Evolutionary conservation across 306 rosid genomes (phyloP).

Genomic region (Cicer judaicum): DNA sequence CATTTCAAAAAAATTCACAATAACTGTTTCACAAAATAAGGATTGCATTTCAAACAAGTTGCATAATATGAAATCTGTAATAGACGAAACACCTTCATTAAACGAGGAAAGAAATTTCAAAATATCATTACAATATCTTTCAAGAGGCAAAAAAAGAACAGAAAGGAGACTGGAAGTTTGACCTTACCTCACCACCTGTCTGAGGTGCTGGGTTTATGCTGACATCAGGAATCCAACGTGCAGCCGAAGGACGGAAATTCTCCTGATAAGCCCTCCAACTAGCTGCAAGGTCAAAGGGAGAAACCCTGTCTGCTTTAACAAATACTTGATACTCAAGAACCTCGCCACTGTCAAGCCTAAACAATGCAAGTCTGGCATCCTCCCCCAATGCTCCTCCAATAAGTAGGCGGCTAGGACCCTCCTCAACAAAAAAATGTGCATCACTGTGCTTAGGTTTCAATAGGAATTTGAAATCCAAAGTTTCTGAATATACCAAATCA

Average conservation of each 20-base stretch:
- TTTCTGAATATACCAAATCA: slow-evolving; percentile 60
- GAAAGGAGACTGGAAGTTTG: slow-evolving; percentile 13
- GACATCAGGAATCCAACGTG: slow-evolving; percentile 93
- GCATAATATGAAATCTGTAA: not conserved
- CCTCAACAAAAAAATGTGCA: slow-evolving; percentile 80
- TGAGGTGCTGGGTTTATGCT: slow-evolving; percentile 78
- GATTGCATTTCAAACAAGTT: slow-evolving; percentile 9
- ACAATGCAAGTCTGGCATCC: slow-evolving; percentile 83
- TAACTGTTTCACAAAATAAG: too few species aligned
- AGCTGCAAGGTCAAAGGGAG: slow-evolving; percentile 98
- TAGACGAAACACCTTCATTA: not conserved
- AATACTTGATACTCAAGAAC: slow-evolving; percentile 82
- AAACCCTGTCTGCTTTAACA: slow-evolving; percentile 87
- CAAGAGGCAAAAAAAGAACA: not conserved
- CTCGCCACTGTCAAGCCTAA: slow-evolving; percentile 70
- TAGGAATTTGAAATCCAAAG: slow-evolving; percentile 92
- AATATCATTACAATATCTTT: slow-evolving; percentile 1
- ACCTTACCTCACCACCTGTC: slow-evolving; percentile 67
- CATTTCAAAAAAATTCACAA: too few species aligned
- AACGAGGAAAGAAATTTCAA: not conserved
- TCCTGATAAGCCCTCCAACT: slow-evolving; percentile 99
- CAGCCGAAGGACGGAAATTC: slow-evolving; percentile 91
- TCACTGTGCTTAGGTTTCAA: slow-evolving; percentile 79
- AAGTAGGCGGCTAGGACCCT: slow-evolving; percentile 85
- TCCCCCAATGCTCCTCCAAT: slow-evolving; percentile 85